Conservation (phyloP, 768 basidiomycete genomes). For the Suillus americanus region DNA sequence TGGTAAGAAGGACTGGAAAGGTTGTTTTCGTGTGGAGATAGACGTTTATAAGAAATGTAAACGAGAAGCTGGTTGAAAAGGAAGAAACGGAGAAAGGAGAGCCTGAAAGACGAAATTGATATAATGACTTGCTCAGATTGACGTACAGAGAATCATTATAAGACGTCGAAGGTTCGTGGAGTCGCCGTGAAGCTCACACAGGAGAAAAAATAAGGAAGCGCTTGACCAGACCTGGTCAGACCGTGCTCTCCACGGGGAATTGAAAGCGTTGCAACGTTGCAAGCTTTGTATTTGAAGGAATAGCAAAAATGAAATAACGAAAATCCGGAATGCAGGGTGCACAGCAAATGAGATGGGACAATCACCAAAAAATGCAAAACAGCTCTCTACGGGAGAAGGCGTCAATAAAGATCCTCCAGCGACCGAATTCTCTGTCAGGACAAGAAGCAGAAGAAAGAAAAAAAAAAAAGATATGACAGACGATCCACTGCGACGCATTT, state of each 20-base stretch:
- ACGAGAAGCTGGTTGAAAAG: slow-evolving; percentile 37
- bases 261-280: slow-evolving; percentile 15
- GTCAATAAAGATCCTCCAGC: slow-evolving; percentile 16
- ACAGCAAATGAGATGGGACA: slow-evolving; percentile 7
- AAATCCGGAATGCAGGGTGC: slow-evolving; percentile 27
- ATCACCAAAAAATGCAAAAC: slow-evolving; percentile 1
- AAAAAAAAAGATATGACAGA: slow-evolving; percentile 15
- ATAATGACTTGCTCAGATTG: slow-evolving; percentile 25
- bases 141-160: slow-evolving; percentile 36
- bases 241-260: background rate
- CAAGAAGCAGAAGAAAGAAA: background rate
- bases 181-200: slow-evolving; percentile 22
- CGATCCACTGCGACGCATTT: slow-evolving; percentile 8
- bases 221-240: slow-evolving; percentile 17
- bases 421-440: slow-evolving; percentile 2
- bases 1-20: slow-evolving; percentile 29
- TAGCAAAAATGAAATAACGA: slow-evolving; percentile 27
- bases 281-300: slow-evolving; percentile 19
- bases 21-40: slow-evolving; percentile 25
- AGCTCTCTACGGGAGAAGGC: background rate
- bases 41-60: slow-evolving; percentile 31
- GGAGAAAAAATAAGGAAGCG: slow-evolving; percentile 19
- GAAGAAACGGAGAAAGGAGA: slow-evolving; percentile 30
- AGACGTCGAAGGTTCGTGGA: slow-evolving; percentile 17
- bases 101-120: slow-evolving; percentile 31